Evolutionary conservation across 805 yeast species (phyloP).

Genomic region (Saturnispora mendoncae): DNA sequence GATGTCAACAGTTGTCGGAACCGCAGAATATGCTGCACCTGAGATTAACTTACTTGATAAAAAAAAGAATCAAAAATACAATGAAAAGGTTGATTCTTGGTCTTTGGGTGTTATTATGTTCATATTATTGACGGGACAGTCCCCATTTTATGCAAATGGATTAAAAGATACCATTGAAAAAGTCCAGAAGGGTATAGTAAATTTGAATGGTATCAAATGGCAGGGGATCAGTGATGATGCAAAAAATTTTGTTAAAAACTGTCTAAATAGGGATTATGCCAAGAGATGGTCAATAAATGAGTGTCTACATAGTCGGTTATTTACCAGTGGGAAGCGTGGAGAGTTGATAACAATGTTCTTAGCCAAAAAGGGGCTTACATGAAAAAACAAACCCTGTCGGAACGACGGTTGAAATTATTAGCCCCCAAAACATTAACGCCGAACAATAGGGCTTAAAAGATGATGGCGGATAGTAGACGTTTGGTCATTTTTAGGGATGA

Average conservation of each 20-base stretch:
- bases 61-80: conserved; percentile 27
- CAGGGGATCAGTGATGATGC: conserved; percentile 31
- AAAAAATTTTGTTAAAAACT: conserved; percentile 35
- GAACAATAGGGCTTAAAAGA: too few species aligned
- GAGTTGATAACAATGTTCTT: conserved; percentile 2
- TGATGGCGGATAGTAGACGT: too few species aligned
- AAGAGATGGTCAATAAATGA: conserved; percentile 12
- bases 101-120: conserved; percentile 55
- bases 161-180: conserved; percentile 35
- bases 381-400: too few species aligned
- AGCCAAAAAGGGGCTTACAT: neutral
- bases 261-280: conserved; percentile 32
- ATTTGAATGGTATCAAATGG: conserved; percentile 37
- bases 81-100: conserved; percentile 58
- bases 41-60: conserved; percentile 41
- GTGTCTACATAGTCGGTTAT: conserved; percentile 6
- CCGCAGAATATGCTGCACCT: conserved; percentile 68
- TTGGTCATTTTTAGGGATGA: too few species aligned
- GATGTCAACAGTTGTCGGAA: conserved; percentile 30
- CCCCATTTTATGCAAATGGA: conserved; percentile 46
- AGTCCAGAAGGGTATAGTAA: conserved; percentile 34
- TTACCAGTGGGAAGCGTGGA: conserved; percentile 6
- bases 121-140: conserved; percentile 52
- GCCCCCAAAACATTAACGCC: too few species aligned
- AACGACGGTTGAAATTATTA: too few species aligned